Conservation (phyloP, 306 rosid genomes). For the Acacia melanoxylon region DNA sequence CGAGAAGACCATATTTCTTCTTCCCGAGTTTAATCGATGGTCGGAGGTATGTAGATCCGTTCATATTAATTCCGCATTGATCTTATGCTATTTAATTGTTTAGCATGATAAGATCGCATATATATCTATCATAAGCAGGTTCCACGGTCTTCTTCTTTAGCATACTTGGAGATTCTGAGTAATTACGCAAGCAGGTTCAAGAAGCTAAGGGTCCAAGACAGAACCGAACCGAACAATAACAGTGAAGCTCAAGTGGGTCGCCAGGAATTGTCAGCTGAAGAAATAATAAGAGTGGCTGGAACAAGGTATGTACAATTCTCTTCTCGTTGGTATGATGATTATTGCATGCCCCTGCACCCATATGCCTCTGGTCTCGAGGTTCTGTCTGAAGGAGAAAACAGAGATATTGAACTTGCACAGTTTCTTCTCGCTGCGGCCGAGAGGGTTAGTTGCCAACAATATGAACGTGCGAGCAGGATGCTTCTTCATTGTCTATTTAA, state of each 20-base stretch:
- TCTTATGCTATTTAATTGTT: no score
- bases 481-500: constrained; percentile 55
- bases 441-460: constrained; percentile 60
- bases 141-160: constrained; percentile 26
- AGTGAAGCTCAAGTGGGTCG: not conserved
- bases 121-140: no score
- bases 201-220: constrained; percentile 38
- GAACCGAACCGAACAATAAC: not conserved
- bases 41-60: no score
- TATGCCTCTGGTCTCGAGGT: constrained; percentile 49
- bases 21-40: no score
- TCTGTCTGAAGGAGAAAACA: constrained; percentile 53
- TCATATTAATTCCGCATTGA: no score
- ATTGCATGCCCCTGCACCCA: constrained; percentile 48
- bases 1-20: no score
- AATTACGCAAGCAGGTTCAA: constrained; percentile 48
- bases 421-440: constrained; percentile 71
- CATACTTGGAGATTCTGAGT: constrained; percentile 57
- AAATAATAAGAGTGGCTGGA: constrained; percentile 67
- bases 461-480: constrained; percentile 56
- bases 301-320: constrained; percentile 64
- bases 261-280: constrained; percentile 62
- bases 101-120: no score
- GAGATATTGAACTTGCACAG: constrained; percentile 76
- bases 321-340: constrained; percentile 44